Evolutionary conservation across 495 filamentous ascomycete species (phyloP), one percentile per base, ranked within the genome.

Genomic region (Xylaria acuta): DNA sequence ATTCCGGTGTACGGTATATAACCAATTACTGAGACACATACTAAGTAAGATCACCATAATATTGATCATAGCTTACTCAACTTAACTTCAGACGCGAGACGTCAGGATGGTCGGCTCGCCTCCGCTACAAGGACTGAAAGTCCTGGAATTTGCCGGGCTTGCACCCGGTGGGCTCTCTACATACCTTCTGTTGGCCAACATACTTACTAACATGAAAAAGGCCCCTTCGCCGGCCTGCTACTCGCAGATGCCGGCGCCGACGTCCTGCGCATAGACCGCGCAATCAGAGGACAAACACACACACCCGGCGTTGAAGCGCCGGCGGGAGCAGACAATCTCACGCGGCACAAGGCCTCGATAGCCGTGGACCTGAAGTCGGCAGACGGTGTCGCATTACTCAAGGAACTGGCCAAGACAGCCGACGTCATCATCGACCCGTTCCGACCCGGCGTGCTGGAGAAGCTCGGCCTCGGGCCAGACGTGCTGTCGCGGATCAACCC

Each of bases 341-440:
- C 91, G 3, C 90, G 93, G 5, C 89, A 89, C 81, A 98, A 98
- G 76, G 78, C 87, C 70, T 95, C 92, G 67, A 88, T 97, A 69
- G 87, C 87, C 22, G 80, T 97, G 16, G 88, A 98, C 80, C 85
- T 97, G 16, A 96, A 94, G 73, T 88, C 89, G 20, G 64, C 87
- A 2, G 71, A 79, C 11, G 93, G 91, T 4, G 79, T 90, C 14
- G 80, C 84, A 2, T 82, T 97, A 2, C 79, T 97, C 40, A 90
- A 90, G 70, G 81, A 85, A 59, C 84, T 98, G 12, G 83, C 91
- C 14, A 77, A 80, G 4, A 75, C 82, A 18, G 88, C 90, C 63
- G 94, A 97, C 80, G 83, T 98, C 51, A 81, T 98, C 18, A 95
- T 98, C 76, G 95, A 98, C 80, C 95, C 95, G 6, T 98, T 92